These are phyloP conservation scores for Aspergillus alliaceus DNA, from an alignment of 2,329 filamentous ascomycete genomes.

Conservation along the genomic window DNA sequence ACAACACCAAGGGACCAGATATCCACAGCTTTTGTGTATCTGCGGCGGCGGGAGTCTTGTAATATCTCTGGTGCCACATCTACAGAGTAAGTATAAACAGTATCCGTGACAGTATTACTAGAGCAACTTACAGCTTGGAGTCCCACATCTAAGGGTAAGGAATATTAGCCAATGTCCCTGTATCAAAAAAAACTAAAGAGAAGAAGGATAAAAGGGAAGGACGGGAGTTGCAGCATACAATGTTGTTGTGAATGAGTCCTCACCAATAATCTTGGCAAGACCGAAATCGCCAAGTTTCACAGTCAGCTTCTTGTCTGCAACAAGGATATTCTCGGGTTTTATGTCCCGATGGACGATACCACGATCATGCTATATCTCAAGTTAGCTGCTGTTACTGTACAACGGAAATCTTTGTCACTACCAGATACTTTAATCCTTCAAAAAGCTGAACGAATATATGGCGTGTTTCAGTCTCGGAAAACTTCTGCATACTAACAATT, in stretches of 20 bases:
- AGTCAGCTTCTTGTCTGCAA: slow-evolving; percentile 79
- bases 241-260: slow-evolving; percentile 96
- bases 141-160: slow-evolving; percentile 64
- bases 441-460: slow-evolving; percentile 90
- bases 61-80: slow-evolving; percentile 95
- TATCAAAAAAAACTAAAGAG: neutral
- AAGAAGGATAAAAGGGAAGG: neutral
- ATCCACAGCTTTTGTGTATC: slow-evolving; percentile 93
- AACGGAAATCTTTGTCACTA: slow-evolving; percentile 48
- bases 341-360: slow-evolving; percentile 98
- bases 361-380: slow-evolving; percentile 76
- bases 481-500: slow-evolving; percentile 86
- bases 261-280: slow-evolving; percentile 95
- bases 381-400: neutral
- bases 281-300: slow-evolving; percentile 97
- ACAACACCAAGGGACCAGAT: slow-evolving; percentile 98
- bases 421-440: slow-evolving; percentile 90
- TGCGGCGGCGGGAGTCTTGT: slow-evolving; percentile 74
- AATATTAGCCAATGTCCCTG: neutral
- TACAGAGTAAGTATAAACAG: slow-evolving; percentile 25
- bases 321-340: slow-evolving; percentile 92
- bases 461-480: slow-evolving; percentile 79
- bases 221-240: slow-evolving; percentile 53
- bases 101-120: neutral
- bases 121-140: slow-evolving; percentile 72